Conservation (phyloP, 148 eudicot genomes). For the Rhododendron ovatum region DNA sequence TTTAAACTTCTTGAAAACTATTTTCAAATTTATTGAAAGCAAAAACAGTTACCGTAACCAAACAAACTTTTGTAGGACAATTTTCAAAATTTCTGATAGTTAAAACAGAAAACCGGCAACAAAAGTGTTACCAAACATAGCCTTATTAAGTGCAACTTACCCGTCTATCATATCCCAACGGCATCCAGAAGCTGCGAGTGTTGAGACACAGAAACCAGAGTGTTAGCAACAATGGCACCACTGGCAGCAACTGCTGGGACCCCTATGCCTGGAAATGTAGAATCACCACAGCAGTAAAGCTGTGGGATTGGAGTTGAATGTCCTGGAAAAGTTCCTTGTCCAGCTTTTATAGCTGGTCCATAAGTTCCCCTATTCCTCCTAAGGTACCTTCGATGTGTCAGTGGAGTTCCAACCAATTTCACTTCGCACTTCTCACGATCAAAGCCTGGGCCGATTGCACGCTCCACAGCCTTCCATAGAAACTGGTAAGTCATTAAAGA, state of each 20-base stretch:
- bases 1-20: neutral
- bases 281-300: constrained; percentile 92
- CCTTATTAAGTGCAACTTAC: neutral
- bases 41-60: neutral
- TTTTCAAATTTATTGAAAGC: neutral
- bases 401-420: constrained; percentile 80
- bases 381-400: constrained; percentile 81
- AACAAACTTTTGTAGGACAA: neutral
- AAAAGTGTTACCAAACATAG: neutral
- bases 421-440: constrained; percentile 80
- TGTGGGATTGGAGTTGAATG: constrained; percentile 78
- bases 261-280: constrained; percentile 94
- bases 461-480: constrained; percentile 85
- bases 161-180: neutral
- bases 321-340: constrained; percentile 75
- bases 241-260: constrained; percentile 99
- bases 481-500: constrained; percentile 36
- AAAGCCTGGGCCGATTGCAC: constrained; percentile 76
- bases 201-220: constrained; percentile 84
- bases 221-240: constrained; percentile 95
- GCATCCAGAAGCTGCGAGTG: constrained; percentile 68
- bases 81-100: neutral
- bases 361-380: constrained; percentile 89
- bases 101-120: neutral
- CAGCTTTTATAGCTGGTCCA: constrained; percentile 92